These are phyloP conservation scores for Apiotrichum porosum DNA, from an alignment of 1,284 basidiomycete species.

Conservation along the genomic window DNA sequence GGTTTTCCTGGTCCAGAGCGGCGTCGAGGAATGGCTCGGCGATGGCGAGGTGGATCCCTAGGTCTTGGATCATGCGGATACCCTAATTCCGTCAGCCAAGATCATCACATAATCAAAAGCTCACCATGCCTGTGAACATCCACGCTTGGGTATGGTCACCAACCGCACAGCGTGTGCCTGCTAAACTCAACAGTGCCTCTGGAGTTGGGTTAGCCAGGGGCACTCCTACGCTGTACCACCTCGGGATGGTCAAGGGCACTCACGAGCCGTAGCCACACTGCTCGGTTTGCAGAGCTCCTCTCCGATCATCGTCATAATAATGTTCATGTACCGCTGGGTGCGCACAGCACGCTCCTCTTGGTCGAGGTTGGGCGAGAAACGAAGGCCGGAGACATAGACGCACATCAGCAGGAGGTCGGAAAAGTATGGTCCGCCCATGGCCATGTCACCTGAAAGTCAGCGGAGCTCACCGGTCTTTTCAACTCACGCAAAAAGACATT, in stretches of 20 bases:
- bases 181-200: slow-evolving; percentile 18
- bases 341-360: slow-evolving; percentile 15
- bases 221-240: too few relatives aligned
- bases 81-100: slow-evolving; percentile 1
- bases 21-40: slow-evolving; percentile 20
- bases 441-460: slow-evolving; percentile 19
- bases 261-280: slow-evolving; percentile 14
- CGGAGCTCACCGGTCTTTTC: neutral
- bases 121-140: slow-evolving; percentile 23
- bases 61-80: slow-evolving; percentile 15
- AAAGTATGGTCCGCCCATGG: slow-evolving; percentile 20
- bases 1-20: slow-evolving; percentile 18
- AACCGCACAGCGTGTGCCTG: slow-evolving; percentile 17
- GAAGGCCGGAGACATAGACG: slow-evolving; percentile 18
- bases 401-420: slow-evolving; percentile 21
- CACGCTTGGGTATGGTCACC: slow-evolving; percentile 24
- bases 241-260: neutral
- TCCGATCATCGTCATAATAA: slow-evolving; percentile 18
- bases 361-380: slow-evolving; percentile 18
- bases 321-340: slow-evolving; percentile 15
- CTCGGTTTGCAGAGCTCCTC: slow-evolving; percentile 19
- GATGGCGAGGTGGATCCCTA: slow-evolving; percentile 24
- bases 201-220: neutral
- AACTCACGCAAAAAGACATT: slow-evolving; percentile 18
- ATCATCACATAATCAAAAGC: too few relatives aligned